Evolutionary conservation across 176 grass and related monocot genomes (phyloP).

Genomic region (Tillandsia fasciculata): DNA sequence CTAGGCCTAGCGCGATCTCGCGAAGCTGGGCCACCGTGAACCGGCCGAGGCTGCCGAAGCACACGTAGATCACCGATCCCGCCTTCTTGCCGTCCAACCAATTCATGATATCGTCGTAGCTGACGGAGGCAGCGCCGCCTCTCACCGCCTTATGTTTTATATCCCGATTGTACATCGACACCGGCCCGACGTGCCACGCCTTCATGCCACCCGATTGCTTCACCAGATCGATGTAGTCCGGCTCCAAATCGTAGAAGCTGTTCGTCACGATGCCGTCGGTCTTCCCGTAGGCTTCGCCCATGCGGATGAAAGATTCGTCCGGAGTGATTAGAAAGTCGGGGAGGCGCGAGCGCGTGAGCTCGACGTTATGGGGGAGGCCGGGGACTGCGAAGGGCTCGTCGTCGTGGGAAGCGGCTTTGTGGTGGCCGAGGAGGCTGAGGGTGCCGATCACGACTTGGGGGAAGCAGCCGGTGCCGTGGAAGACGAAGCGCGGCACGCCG

Average conservation of each 20-base stretch:
- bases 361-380: slow-evolving; percentile 39
- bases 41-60: slow-evolving; percentile 37
- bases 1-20: slow-evolving; percentile 46
- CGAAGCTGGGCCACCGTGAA: slow-evolving; percentile 22
- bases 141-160: neutral
- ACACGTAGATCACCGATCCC: slow-evolving; percentile 43
- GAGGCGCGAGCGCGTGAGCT: slow-evolving; percentile 27
- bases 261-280: slow-evolving; percentile 45
- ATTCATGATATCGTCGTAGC: slow-evolving; percentile 12
- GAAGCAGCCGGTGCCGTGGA: slow-evolving; percentile 1
- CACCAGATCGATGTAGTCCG: slow-evolving; percentile 28
- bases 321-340: neutral
- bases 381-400: slow-evolving; percentile 5
- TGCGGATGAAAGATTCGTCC: neutral
- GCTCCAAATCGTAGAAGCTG: slow-evolving; percentile 57
- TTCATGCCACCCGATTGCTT: slow-evolving; percentile 6
- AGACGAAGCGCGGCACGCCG: neutral
- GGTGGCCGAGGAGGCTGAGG: neutral
- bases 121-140: slow-evolving; percentile 8
- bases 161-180: slow-evolving; percentile 25
- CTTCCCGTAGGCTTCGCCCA: neutral
- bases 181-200: slow-evolving; percentile 43
- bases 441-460: neutral
- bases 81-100: slow-evolving; percentile 35
- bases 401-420: slow-evolving; percentile 3